phyloP scores from a whole-genome alignment of 1,139 yeast genomes.

The Hyphopichia wangnamkhiaoensis region DNA sequence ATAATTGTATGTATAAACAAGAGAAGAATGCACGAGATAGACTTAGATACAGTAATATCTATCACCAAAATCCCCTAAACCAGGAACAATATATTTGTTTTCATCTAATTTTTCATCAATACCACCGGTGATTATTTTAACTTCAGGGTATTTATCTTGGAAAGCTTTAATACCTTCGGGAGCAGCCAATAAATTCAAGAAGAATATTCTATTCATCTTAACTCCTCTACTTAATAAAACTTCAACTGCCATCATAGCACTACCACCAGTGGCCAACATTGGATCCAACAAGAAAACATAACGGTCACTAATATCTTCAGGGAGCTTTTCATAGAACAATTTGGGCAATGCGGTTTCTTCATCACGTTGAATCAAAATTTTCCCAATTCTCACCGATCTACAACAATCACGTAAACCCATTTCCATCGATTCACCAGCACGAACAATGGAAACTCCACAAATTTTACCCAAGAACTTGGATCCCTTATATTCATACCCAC shows the following conservation, averaged over 20 bases:
- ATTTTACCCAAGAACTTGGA: constrained; percentile 84
- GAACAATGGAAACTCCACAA: constrained; percentile 94
- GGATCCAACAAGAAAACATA: constrained; percentile 92
- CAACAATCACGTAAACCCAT: constrained; percentile 96
- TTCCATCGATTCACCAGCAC: constrained; percentile 99
- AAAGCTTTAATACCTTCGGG: constrained; percentile 90
- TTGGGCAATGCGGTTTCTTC: constrained; percentile 82
- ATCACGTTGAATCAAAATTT: constrained; percentile 93
- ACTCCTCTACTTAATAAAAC: constrained; percentile 87
- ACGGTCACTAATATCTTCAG: constrained; percentile 84
- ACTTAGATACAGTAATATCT: constrained; percentile 86
- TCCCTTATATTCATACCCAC: constrained; percentile 75
- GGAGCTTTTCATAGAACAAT: constrained; percentile 86
- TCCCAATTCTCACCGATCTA: constrained; percentile 92
- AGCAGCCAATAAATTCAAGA: constrained; percentile 86
- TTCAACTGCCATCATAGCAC: constrained; percentile 96
- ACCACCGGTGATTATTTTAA: constrained; percentile 91
- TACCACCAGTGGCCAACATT: constrained; percentile 98
- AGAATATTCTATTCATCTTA: constrained; percentile 79
- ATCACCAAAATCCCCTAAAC: constrained; percentile 97
- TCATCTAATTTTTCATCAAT: constrained; percentile 85
- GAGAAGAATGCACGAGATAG: neutral
- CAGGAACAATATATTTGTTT: constrained; percentile 84
- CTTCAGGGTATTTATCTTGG: constrained; percentile 74
- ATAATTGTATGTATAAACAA: neutral